Percentiles rank a stretch among this genome's conserved stretches.
These are phyloP conservation scores for Boletus bicolor DNA, from an alignment of 768 basidiomycete species.

Conservation along the genomic window DNA sequence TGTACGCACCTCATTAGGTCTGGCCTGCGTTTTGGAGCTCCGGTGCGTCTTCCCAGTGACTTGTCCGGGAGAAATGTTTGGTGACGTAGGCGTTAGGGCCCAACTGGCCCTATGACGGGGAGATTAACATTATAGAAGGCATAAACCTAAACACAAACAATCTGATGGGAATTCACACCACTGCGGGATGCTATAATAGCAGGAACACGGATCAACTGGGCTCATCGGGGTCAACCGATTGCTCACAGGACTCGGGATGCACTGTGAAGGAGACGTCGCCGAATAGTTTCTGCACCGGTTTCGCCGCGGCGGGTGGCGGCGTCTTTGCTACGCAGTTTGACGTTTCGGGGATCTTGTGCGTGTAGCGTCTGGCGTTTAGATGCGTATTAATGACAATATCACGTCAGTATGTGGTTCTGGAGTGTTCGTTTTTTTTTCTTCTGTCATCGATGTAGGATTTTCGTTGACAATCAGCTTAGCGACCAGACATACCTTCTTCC, in stretches of 20 bases:
- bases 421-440: conserved; percentile 31
- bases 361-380: neutral
- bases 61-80: neutral
- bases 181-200: conserved; percentile 35
- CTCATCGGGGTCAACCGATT: conserved; percentile 21
- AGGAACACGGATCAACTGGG: conserved; percentile 34
- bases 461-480: conserved; percentile 27
- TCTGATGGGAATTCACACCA: conserved; percentile 57
- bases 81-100: conserved; percentile 10
- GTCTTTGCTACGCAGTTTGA: conserved; percentile 73
- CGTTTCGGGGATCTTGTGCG: conserved; percentile 47
- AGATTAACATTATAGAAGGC: conserved; percentile 60
- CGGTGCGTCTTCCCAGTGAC: conserved; percentile 11
- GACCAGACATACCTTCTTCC: conserved; percentile 36
- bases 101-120: conserved; percentile 46
- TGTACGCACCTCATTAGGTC: conserved; percentile 10
- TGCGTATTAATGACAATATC: conserved; percentile 1
- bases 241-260: conserved; percentile 27
- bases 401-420: conserved; percentile 48
- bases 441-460: neutral
- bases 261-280: conserved; percentile 30
- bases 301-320: conserved; percentile 44
- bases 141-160: conserved; percentile 52
- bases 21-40: conserved; percentile 35
- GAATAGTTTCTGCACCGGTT: conserved; percentile 26